Evolutionary conservation across 805 yeast genomes (phyloP), one percentile per base, ranked within the genome.

Genomic region (Hemisphaericaspora nanyangensis): DNA sequence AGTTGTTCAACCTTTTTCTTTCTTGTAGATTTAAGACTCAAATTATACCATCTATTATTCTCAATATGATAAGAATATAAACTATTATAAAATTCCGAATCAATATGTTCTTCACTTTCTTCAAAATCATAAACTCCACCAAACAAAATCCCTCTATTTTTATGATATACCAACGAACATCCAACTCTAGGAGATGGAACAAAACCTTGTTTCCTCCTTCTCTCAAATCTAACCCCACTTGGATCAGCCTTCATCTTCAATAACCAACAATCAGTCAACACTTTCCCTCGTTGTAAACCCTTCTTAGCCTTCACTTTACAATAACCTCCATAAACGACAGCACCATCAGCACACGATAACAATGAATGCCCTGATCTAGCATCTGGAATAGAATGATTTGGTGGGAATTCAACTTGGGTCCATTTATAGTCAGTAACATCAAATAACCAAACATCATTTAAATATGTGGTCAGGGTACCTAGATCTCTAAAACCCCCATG

Each of bases 81-180:
- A 44, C 81, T 80, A 58, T 90, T 89, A 64, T 76, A 91, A 58
- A 90, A 91, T 34, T 77, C 79, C 1, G 96, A 87, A 33, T 85
- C 91, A 44, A 91, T 65, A 38, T 85, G 77, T 61, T 93, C 98
- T 59, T 91, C 98, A 11, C 96, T 91, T 61, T 91, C 99, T 50
- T 90, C 96, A 45, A 76, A 85, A 60, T 91, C 98, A 53, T 77
- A 90, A 11, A 93, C 99, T 51, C 98, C 98, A 28, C 98, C 98
- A 65, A 91, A 93, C 55, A 90, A 53, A 7, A 91, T 74, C 42
- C 97, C 97, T 66, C 97, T 79, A 42, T 95, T 95, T 51, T 86
- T 85, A 61, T 91, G 98, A 48, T 73, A 73, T 7, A 81, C 89
- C 82, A 91, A 77, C 4, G 95, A 82, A 55, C 95, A 85, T 0